Conservation (phyloP, 352 stramenopile genomes). For the Phytopythium oedochilum region DNA sequence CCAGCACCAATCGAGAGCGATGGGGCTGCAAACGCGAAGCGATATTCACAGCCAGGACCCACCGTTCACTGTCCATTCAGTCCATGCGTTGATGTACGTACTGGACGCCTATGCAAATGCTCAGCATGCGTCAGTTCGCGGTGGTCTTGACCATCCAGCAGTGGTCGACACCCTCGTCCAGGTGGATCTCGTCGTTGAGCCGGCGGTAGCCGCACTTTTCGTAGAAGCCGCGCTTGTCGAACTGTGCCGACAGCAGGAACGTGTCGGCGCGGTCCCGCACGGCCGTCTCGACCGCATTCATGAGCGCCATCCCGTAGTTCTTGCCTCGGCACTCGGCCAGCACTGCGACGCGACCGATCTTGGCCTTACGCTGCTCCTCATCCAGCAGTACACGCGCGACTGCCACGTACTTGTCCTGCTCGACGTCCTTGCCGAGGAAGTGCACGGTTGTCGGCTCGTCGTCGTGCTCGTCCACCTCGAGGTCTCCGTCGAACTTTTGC, state of each 20-base stretch:
- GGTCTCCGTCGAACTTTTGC: conserved; percentile 27
- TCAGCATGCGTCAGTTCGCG: no score
- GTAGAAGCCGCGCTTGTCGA: conserved; percentile 58
- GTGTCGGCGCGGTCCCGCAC: conserved; percentile 31
- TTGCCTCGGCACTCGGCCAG: conserved; percentile 56
- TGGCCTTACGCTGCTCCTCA: conserved; percentile 30
- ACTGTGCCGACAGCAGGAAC: conserved; percentile 48
- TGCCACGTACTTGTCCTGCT: conserved; percentile 47
- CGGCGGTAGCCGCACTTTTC: conserved; percentile 59
- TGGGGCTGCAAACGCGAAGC: background rate
- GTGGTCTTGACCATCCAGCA: conserved; percentile 46
- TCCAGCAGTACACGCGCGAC: conserved; percentile 39
- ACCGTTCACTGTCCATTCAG: no score
- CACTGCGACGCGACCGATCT: conserved; percentile 60
- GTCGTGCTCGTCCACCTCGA: conserved; percentile 46
- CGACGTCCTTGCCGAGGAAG: conserved; percentile 49
- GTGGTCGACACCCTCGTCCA: conserved; percentile 49
- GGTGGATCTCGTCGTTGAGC: conserved; percentile 40
- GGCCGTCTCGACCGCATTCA: conserved; percentile 42
- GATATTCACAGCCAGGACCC: no score
- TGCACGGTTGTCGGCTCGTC: conserved; percentile 34
- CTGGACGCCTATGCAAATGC: no score
- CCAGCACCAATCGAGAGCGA: no score
- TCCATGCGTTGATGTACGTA: background rate
- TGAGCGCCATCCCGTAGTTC: conserved; percentile 42